These are phyloP conservation scores for Saraca asoca DNA, from an alignment of 331 rosid species.

Conservation along the genomic window DNA sequence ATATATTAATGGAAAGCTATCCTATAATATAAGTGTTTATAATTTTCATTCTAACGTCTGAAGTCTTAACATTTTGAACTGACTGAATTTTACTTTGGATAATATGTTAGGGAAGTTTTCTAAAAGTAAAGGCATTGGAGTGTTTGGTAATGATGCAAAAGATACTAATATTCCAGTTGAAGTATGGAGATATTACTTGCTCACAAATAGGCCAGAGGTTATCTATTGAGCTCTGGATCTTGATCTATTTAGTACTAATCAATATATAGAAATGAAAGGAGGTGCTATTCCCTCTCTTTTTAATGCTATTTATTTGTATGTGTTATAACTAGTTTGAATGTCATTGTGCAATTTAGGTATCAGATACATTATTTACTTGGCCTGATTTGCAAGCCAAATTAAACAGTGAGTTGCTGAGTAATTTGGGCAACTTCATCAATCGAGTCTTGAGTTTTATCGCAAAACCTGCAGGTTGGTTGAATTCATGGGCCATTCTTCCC, in stretches of 20 bases:
- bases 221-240: conserved; percentile 8
- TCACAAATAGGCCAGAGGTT: conserved; percentile 94
- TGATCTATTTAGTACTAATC: background rate
- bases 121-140: conserved; percentile 92
- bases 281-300: conserved; percentile 14
- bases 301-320: background rate
- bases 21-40: conserved; percentile 3
- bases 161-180: conserved; percentile 91
- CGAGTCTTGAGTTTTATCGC: conserved; percentile 93
- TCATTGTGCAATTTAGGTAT: conserved; percentile 56
- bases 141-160: conserved; percentile 92
- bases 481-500: conserved; percentile 21
- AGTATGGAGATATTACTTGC: conserved; percentile 97
- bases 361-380: conserved; percentile 92
- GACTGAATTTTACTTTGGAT: conserved; percentile 14
- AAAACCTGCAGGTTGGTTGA: conserved; percentile 87
- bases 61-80: conserved; percentile 26
- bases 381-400: conserved; percentile 90
- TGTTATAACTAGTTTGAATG: conserved; percentile 25
- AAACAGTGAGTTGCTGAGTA: conserved; percentile 80
- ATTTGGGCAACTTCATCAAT: conserved; percentile 92
- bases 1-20: conserved; percentile 22
- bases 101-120: conserved; percentile 78
- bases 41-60: conserved; percentile 18
- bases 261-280: conserved; percentile 1